phyloP scores from a whole-genome alignment of 129 eudicot genomes.

The Flaveria bidentis region DNA sequence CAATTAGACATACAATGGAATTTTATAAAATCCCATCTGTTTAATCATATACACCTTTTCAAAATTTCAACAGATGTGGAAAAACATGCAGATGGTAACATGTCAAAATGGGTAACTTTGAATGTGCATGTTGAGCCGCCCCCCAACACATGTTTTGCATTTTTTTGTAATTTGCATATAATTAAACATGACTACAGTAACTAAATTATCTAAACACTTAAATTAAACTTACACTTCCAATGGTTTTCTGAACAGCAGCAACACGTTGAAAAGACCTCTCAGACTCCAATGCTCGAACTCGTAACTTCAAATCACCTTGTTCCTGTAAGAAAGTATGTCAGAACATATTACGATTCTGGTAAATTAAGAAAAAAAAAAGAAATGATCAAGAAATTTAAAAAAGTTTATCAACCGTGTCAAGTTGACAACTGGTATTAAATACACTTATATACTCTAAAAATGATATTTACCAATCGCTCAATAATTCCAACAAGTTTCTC shows the following conservation, averaged over 20 bases:
- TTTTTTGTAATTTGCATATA: not conserved
- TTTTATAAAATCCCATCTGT: not conserved
- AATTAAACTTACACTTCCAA: constrained; percentile 69
- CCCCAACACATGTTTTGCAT: not conserved
- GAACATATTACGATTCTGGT: not conserved
- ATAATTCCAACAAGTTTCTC: constrained; percentile 83
- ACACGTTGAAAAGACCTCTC: constrained; percentile 99
- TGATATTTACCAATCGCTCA: constrained; percentile 71
- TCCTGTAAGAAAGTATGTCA: constrained; percentile 47
- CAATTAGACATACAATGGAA: not conserved
- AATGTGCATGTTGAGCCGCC: not conserved
- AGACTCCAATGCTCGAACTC: constrained; percentile 91
- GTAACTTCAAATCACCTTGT: constrained; percentile 96
- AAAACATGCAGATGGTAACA: not conserved
- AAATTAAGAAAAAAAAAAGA: not conserved
- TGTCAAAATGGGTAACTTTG: not conserved
- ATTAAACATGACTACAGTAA: not conserved
- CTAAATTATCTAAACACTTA: not conserved
- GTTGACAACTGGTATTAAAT: not conserved
- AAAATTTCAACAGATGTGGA: not conserved
- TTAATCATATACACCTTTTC: not conserved
- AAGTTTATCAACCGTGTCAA: constrained; percentile 40
- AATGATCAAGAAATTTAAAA: constrained; percentile 1
- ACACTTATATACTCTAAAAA: not conserved
- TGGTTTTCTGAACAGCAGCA: constrained; percentile 92